A percentile compares a stretch with the other conserved stretches of the same genome.
Conservation (phyloP, 176 grass and related monocot genomes). For the Puccinellia tenuiflora region DNA sequence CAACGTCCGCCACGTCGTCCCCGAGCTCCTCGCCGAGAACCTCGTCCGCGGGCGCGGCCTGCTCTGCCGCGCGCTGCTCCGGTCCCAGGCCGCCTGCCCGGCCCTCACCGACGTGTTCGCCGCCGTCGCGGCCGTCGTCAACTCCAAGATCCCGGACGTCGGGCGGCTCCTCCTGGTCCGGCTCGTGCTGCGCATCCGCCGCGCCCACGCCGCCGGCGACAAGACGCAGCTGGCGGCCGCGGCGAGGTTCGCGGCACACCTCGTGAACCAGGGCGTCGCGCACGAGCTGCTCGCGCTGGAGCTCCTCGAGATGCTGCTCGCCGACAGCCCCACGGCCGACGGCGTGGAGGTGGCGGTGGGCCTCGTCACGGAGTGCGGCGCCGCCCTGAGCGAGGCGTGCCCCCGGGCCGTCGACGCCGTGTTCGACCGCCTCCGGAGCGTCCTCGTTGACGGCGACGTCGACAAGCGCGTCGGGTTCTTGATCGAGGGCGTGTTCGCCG, state of each 20-base stretch:
- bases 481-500: constrained; percentile 38
- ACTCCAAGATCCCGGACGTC: constrained; percentile 37
- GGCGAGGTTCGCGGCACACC: background rate
- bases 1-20: constrained; percentile 47
- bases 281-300: constrained; percentile 4
- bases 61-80: constrained; percentile 47
- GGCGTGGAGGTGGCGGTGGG: constrained; percentile 32
- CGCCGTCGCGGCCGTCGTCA: constrained; percentile 46
- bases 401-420: constrained; percentile 32
- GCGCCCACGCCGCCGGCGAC: background rate
- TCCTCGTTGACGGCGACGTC: constrained; percentile 33
- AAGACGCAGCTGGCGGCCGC: background rate
- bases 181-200: constrained; percentile 4
- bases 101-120: constrained; percentile 52
- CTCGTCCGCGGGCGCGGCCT: constrained; percentile 56
- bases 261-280: background rate
- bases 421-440: constrained; percentile 27
- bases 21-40: constrained; percentile 57
- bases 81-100: constrained; percentile 49
- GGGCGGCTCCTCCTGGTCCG: constrained; percentile 49
- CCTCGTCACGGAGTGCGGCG: constrained; percentile 34
- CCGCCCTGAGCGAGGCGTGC: constrained; percentile 13
- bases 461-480: constrained; percentile 32
- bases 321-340: background rate
- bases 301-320: background rate